phyloP scores from a whole-genome alignment of 2,329 filamentous ascomycete genomes.

The Talaromyces sp. region DNA sequence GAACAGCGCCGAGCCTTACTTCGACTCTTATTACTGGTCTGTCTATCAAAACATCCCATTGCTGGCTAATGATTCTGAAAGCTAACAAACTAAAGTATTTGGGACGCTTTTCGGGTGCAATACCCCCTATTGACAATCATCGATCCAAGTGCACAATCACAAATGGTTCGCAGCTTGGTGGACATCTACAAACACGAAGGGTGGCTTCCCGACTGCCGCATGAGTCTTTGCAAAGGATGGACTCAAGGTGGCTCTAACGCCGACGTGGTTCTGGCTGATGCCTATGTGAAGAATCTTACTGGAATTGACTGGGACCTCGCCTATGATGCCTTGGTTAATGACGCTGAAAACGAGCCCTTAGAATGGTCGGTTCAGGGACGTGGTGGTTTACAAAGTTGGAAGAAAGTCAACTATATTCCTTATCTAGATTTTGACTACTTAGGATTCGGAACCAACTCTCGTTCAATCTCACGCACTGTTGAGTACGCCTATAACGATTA shows the following conservation, averaged over 20 bases:
- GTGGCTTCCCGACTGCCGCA: conserved; percentile 71
- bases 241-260: conserved; percentile 74
- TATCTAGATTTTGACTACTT: conserved; percentile 65
- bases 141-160: conserved; percentile 60
- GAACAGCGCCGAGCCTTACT: conserved; percentile 65
- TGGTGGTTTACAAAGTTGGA: conserved; percentile 70
- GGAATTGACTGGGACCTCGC: conserved; percentile 67
- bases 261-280: conserved; percentile 66
- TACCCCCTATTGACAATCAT: conserved; percentile 67
- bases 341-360: conserved; percentile 67
- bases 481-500: conserved; percentile 78
- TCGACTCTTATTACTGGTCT: conserved; percentile 70
- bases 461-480: conserved; percentile 68
- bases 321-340: conserved; percentile 67
- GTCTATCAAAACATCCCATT: conserved; percentile 16
- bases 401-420: conserved; percentile 67
- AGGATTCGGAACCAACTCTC: conserved; percentile 67
- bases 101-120: conserved; percentile 68
- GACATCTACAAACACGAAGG: conserved; percentile 69
- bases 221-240: conserved; percentile 68
- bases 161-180: conserved; percentile 68
- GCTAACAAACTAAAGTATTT: conserved; percentile 47
- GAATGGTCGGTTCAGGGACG: conserved; percentile 70
- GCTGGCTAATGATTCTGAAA: not conserved
- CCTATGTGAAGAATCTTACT: conserved; percentile 64